Evolutionary conservation across 1,139 yeast species (phyloP).

Genomic region (Arxiozyma slooffiae): DNA sequence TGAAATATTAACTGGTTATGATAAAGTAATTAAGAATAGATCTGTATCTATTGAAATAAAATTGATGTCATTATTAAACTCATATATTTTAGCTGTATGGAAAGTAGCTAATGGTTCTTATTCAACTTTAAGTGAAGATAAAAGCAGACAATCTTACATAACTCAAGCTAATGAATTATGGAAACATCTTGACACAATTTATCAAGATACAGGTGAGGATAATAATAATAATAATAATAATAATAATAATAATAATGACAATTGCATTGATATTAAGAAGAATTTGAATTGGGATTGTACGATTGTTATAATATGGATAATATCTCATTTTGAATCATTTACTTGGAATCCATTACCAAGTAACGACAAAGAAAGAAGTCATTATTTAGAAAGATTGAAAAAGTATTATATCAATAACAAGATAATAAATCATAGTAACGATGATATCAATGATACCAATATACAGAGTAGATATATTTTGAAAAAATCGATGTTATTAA

Average conservation of each 20-base stretch:
- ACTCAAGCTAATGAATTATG: slow-evolving; percentile 14
- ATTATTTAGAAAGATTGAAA: slow-evolving; percentile 15
- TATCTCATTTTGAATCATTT: slow-evolving; percentile 27
- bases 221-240: no score
- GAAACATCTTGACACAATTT: slow-evolving; percentile 14
- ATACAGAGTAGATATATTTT: slow-evolving; percentile 8
- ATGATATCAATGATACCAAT: slow-evolving; percentile 1
- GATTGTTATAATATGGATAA: slow-evolving; percentile 22
- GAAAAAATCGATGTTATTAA: slow-evolving; percentile 22
- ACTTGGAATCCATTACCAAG: slow-evolving; percentile 23
- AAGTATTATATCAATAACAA: slow-evolving; percentile 21
- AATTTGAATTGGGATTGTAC: slow-evolving; percentile 26
- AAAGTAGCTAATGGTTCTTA: slow-evolving; percentile 1
- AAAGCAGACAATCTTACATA: slow-evolving; percentile 4
- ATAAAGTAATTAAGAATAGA: slow-evolving; percentile 4
- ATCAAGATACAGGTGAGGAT: slow-evolving; percentile 5
- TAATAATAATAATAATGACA: slow-evolving; percentile 11
- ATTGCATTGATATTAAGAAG: slow-evolving; percentile 12
- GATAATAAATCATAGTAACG: slow-evolving; percentile 1
- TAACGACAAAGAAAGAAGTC: slow-evolving; percentile 16
- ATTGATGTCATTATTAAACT: slow-evolving; percentile 20
- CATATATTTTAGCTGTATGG: slow-evolving; percentile 15
- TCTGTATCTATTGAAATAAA: slow-evolving; percentile 13
- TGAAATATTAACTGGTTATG: slow-evolving; percentile 4
- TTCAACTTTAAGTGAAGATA: slow-evolving; percentile 7